Evolutionary conservation across 257 asterid species (phyloP), one percentile per base, ranked within the genome.

Genomic region (Gentiana macrophylla): DNA sequence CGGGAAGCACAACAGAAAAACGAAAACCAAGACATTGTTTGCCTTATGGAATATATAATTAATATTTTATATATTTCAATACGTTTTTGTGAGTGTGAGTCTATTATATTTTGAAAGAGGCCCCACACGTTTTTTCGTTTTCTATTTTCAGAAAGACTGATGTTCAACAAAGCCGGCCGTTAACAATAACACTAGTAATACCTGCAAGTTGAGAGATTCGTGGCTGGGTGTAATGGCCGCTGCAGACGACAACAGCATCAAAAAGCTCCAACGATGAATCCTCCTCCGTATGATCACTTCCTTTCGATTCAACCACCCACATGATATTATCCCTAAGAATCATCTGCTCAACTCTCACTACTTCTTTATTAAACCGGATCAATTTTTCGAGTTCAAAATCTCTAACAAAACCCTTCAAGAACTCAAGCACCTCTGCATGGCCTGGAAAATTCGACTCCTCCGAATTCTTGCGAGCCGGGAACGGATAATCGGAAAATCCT

Each of bases 241-340:
- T 80, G 49, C 88, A 80, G 43, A 83, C 67, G 33, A 80, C 79
- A 0, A 83, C 84, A 0, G 93, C 93, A 48, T 70, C 79, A 68
- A 76, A 83, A 4, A 55, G 4, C 59, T 83, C 80, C 6, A 48
- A 56, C 36, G 7, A 41, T 55, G 5, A 35, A 2, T 34, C 59
- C 15, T 43, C 70, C n/a, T n/a, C 32, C 12, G 5, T 8, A 24
- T 24, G 24, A 24, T 24, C 24, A 1, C 24, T 24, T 24, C 33
- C 4, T 37, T 60, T 74, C 6, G 75, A 80, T 62, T 73, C 87
- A 15, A 79, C 75, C 15, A 72, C 41, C 87, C 87, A 83, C 9
- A 41, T 46, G 24, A 24, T 24, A 15, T 65, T 74, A 1, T 47
- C 57, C 50, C 62, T 13, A 35, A 11, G 50, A 11, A 49, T 74